Evolutionary conservation across 2,329 filamentous ascomycete species (phyloP), one percentile per base, ranked within the genome.

Genomic region (Plenodomus biglobosus): DNA sequence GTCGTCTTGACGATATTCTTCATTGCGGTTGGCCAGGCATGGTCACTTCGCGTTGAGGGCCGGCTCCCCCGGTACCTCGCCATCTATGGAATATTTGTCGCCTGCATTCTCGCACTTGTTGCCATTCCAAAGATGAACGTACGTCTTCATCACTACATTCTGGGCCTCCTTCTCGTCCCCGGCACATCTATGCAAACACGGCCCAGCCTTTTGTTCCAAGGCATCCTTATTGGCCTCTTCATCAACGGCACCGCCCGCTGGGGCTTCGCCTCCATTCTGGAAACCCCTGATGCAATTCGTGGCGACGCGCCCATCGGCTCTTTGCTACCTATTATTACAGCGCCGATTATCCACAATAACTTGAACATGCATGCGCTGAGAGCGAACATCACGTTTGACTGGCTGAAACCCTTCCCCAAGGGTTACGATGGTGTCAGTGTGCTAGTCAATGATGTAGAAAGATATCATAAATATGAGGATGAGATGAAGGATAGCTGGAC

Each of bases 71-170:
- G 81, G 36, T 92, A 92, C 64, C 80, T 96, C 8, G 84, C 82
- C 57, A 78, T 96, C 11, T 96, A 96, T 69, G 80, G 78, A n/a
- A 74, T 87, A 2, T 81, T 96, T 2, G 80, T 96, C n/a, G 78
- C 96, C 0, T 80, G 96, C 1, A 81, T 97, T 15, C 90, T 92
- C 8, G 50, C 62, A 2, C 81, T 88, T 27, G 77, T 95, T 11
- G 75, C 81, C 1, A 73, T 96, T 5, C 92, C 92, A 0, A 82
- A 85, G 7, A 83, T 96, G 42, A 87, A 85, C 53, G 79, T 99
- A 41, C 85, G 94, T 27, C 91, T 99, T 47, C 94, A 99, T 68
- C 94, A 99, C 71, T 99, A 97, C 68, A 89, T 97, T 56, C 78
- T 97, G 3, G 91, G 86, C 1, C 81, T 99, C 13, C 78, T 97